These are phyloP conservation scores for Serendipita sp. DNA, from an alignment of 768 basidiomycete genomes.

Conservation along the genomic window DNA sequence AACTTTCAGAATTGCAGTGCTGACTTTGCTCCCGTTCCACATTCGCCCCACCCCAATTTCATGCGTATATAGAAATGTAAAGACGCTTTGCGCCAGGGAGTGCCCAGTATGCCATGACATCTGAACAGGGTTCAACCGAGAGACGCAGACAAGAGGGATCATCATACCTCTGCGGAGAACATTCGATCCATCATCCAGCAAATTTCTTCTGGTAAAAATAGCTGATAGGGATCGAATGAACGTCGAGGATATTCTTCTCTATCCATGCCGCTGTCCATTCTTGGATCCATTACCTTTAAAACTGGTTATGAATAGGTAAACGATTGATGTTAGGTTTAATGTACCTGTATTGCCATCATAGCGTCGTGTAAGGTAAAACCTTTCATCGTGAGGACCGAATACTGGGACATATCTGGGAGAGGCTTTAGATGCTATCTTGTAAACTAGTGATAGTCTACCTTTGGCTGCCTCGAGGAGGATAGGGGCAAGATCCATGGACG, in stretches of 20 bases:
- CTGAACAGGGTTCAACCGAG: constrained; percentile 25
- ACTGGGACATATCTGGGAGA: constrained; percentile 42
- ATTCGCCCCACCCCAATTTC: constrained; percentile 24
- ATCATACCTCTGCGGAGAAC: constrained; percentile 52
- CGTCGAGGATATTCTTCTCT: constrained; percentile 21
- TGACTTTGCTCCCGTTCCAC: constrained; percentile 31
- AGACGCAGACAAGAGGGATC: background rate
- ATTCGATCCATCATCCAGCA: constrained; percentile 78
- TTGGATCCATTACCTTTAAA: constrained; percentile 69
- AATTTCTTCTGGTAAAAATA: constrained; percentile 59
- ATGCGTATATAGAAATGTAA: constrained; percentile 61
- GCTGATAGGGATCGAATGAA: constrained; percentile 43
- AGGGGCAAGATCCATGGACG: constrained; percentile 47
- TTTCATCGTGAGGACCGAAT: constrained; percentile 46
- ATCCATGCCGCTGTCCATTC: constrained; percentile 68
- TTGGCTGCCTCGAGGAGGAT: constrained; percentile 42
- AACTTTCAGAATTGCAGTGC: constrained; percentile 25
- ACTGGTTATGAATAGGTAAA: background rate
- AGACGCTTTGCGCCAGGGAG: constrained; percentile 73
- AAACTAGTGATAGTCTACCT: constrained; percentile 26
- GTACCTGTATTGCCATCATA: constrained; percentile 86
- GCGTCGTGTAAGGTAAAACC: constrained; percentile 67
- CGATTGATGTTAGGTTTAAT: constrained; percentile 9
- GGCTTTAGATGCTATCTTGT: background rate
- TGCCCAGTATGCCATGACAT: constrained; percentile 80